Evolutionary conservation across 2,329 filamentous ascomycete species (phyloP).

Genomic region (Cordyceps militaris): DNA sequence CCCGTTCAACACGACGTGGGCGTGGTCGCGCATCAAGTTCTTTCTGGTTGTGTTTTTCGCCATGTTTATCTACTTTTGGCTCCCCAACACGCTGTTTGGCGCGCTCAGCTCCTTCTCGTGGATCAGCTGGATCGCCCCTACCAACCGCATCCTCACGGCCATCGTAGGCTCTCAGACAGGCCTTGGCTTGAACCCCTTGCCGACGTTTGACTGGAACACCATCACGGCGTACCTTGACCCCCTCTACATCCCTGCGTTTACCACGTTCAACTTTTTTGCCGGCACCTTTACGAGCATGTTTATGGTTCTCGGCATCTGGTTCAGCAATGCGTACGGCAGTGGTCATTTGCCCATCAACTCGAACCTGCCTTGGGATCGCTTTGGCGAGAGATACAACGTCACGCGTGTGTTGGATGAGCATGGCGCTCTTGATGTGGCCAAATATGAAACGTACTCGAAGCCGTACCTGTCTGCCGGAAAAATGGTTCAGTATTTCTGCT

Average conservation of each 20-base stretch:
- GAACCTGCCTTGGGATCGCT: slow-evolving; percentile 33
- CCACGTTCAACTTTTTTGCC: slow-evolving; percentile 28
- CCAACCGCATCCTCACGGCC: slow-evolving; percentile 30
- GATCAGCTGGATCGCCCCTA: slow-evolving; percentile 46
- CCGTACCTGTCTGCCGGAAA: slow-evolving; percentile 34
- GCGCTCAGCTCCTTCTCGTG: slow-evolving; percentile 43
- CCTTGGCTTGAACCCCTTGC: slow-evolving; percentile 33
- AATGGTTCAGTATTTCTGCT: slow-evolving; percentile 29
- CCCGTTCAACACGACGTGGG: slow-evolving; percentile 31
- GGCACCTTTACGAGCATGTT: slow-evolving; percentile 25
- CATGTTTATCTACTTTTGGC: slow-evolving; percentile 49
- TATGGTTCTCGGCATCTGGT: slow-evolving; percentile 26
- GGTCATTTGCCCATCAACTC: slow-evolving; percentile 35
- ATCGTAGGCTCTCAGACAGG: slow-evolving; percentile 32
- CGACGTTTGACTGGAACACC: slow-evolving; percentile 40
- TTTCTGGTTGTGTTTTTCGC: slow-evolving; percentile 36
- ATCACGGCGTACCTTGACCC: slow-evolving; percentile 26
- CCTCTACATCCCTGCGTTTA: slow-evolving; percentile 31
- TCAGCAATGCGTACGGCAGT: slow-evolving; percentile 28
- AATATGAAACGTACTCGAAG: slow-evolving; percentile 35
- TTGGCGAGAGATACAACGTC: slow-evolving; percentile 33
- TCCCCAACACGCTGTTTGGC: slow-evolving; percentile 45
- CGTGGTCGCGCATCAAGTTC: slow-evolving; percentile 38
- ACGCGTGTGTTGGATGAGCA: slow-evolving; percentile 25
- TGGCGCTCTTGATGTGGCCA: slow-evolving; percentile 30